Evolutionary conservation across 139 green algal species (phyloP).

Genomic region (Helicosporidium sp.): DNA sequence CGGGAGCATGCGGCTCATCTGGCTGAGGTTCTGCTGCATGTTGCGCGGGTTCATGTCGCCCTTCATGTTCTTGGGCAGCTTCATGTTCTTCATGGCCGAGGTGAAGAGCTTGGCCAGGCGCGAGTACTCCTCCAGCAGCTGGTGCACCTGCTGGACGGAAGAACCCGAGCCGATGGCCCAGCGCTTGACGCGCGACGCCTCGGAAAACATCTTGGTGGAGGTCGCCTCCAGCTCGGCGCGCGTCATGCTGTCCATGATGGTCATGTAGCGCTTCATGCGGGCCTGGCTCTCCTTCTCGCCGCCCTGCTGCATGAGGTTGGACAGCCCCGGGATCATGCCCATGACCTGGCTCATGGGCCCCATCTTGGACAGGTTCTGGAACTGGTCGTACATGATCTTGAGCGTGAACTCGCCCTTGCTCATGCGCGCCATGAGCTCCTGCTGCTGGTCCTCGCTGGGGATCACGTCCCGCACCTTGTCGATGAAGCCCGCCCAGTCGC

Average conservation of each 20-base stretch:
- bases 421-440: slow-evolving; percentile 80
- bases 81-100: slow-evolving; percentile 71
- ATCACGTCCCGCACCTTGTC: slow-evolving; percentile 82
- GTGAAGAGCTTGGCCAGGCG: slow-evolving; percentile 64
- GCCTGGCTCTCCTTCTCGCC: slow-evolving; percentile 67
- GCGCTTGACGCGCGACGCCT: slow-evolving; percentile 8
- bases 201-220: slow-evolving; percentile 26
- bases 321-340: slow-evolving; percentile 84
- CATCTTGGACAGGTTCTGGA: slow-evolving; percentile 86
- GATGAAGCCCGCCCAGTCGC: slow-evolving; percentile 80
- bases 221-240: slow-evolving; percentile 52
- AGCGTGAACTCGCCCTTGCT: slow-evolving; percentile 77
- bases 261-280: slow-evolving; percentile 81
- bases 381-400: slow-evolving; percentile 90
- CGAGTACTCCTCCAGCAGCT: slow-evolving; percentile 81
- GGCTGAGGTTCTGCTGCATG: slow-evolving; percentile 43
- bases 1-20: slow-evolving; percentile 73
- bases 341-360: slow-evolving; percentile 62
- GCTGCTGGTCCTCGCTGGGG: slow-evolving; percentile 61
- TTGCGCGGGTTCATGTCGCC: slow-evolving; percentile 48
- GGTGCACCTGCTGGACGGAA: slow-evolving; percentile 26
- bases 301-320: slow-evolving; percentile 43
- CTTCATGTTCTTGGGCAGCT: slow-evolving; percentile 68
- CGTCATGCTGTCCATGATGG: slow-evolving; percentile 96
- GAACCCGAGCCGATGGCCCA: not conserved